These are phyloP conservation scores for Trypanosoma rangeli DNA, from an alignment of 208 protist genomes.

Conservation along the genomic window DNA sequence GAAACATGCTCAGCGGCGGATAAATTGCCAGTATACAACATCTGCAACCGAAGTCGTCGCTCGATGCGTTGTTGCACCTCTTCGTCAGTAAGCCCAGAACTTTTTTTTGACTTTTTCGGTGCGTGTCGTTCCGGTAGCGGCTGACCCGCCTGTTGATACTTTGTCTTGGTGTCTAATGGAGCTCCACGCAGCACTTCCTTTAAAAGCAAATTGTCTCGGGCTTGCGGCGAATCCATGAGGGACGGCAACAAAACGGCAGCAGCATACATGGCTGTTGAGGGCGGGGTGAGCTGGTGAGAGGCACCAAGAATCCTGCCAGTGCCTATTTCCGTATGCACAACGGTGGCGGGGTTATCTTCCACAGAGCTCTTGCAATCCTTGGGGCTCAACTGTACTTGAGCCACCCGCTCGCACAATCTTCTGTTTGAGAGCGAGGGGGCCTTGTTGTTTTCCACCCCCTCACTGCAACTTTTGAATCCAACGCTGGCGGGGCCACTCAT, in stretches of 20 bases:
- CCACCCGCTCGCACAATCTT: too few relatives aligned
- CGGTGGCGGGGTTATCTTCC: neutral
- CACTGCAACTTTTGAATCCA: neutral
- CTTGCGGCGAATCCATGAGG: neutral
- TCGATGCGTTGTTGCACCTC: constrained; percentile 28
- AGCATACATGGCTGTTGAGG: neutral
- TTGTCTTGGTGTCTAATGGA: constrained; percentile 30
- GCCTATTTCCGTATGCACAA: constrained; percentile 13
- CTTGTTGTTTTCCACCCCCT: neutral
- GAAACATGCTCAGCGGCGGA: neutral
- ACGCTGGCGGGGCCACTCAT: neutral
- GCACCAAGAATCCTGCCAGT: constrained; percentile 8
- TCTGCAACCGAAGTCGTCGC: constrained; percentile 36
- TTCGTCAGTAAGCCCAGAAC: constrained; percentile 1
- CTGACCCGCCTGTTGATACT: constrained; percentile 28
- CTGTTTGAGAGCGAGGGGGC: neutral
- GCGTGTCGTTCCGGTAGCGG: constrained; percentile 12
- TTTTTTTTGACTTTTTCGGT: constrained; percentile 11
- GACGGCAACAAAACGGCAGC: neutral
- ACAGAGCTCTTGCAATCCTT: neutral
- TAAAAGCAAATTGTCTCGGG: constrained; percentile 15
- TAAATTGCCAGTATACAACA: constrained; percentile 35
- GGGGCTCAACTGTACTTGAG: neutral
- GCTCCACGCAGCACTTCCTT: constrained; percentile 25
- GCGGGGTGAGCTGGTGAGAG: neutral